A percentile compares a stretch with the other conserved stretches of the same genome.
phyloP scores from a whole-genome alignment of 371 early-diverging fungal species.

The Zopfochytrium polystomum region DNA sequence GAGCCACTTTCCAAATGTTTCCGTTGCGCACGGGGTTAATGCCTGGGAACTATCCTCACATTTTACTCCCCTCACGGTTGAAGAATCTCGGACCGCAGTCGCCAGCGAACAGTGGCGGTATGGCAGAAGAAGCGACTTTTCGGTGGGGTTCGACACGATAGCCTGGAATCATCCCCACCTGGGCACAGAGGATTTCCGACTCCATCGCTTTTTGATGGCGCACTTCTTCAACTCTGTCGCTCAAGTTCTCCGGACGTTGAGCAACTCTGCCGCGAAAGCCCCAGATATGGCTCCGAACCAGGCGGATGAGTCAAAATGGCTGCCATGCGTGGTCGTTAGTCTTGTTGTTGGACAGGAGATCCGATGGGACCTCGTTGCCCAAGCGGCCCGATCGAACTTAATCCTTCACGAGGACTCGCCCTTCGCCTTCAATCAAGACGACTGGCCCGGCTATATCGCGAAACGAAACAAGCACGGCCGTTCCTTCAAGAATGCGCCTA shows the following conservation, averaged over 20 bases:
- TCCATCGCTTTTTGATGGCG: constrained; percentile 55
- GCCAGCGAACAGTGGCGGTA: constrained; percentile 4
- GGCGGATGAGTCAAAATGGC: no score
- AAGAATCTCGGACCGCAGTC: not conserved
- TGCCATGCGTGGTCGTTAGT: constrained; percentile 33
- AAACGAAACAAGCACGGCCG: constrained; percentile 54
- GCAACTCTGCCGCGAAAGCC: not conserved
- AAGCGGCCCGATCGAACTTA: constrained; percentile 36
- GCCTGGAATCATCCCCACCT: constrained; percentile 55
- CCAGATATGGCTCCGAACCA: no score
- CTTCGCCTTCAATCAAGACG: constrained; percentile 34
- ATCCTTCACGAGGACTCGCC: constrained; percentile 20
- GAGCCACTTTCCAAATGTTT: no score
- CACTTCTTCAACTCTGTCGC: constrained; percentile 48
- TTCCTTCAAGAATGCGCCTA: constrained; percentile 48
- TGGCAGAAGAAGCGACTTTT: constrained; percentile 14
- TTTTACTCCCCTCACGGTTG: constrained; percentile 12
- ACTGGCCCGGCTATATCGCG: constrained; percentile 48
- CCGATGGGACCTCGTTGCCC: constrained; percentile 47
- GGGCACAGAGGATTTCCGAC: constrained; percentile 53
- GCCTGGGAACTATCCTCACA: constrained; percentile 47
- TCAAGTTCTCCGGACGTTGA: constrained; percentile 24
- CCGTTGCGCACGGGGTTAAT: constrained; percentile 43
- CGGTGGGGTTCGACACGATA: constrained; percentile 32
- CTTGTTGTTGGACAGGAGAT: constrained; percentile 52